Percentiles rank a stretch among this genome's conserved stretches.
These are phyloP conservation scores for Brassica incana DNA, from an alignment of 345 rosid genomes.

Conservation along the genomic window DNA sequence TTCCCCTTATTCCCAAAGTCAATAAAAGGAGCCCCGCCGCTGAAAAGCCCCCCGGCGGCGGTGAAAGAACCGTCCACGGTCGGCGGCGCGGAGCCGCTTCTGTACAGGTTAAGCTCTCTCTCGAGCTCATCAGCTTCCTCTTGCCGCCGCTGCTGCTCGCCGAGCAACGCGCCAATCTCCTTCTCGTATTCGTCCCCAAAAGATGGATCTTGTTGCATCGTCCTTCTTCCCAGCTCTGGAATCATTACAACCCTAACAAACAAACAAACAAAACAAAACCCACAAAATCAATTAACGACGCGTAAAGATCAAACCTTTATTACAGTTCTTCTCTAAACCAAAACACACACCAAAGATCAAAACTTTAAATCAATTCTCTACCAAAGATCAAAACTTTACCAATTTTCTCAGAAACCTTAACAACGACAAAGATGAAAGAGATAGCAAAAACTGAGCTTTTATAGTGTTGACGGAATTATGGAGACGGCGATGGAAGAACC, in stretches of 20 bases:
- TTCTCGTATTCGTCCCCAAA: conserved; percentile 71
- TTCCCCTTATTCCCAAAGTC: conserved; percentile 46
- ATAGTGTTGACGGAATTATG: conserved; percentile 55
- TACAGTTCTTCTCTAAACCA: conserved; percentile 28
- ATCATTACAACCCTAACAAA: conserved; percentile 48
- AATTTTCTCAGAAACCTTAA: conserved; percentile 12
- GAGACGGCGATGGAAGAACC: conserved; percentile 94
- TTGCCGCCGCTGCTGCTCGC: conserved; percentile 60
- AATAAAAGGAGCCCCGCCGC: conserved; percentile 32
- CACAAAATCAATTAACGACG: conserved; percentile 15
- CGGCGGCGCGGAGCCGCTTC: conserved; percentile 98
- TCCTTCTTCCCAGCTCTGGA: conserved; percentile 62
- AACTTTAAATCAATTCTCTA: conserved; percentile 35
- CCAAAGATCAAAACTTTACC: too few species aligned
- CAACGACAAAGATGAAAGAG: conserved; percentile 25
- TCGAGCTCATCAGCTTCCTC: conserved; percentile 63
- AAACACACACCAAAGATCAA: conserved; percentile 41
- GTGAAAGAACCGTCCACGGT: conserved; percentile 79
- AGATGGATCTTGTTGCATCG: conserved; percentile 63
- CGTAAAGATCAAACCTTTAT: conserved; percentile 40
- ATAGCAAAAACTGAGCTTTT: conserved; percentile 17
- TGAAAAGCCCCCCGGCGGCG: conserved; percentile 69
- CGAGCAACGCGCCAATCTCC: conserved; percentile 61
- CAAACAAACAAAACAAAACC: conserved; percentile 32
- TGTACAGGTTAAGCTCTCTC: conserved; percentile 59